Conservation (phyloP, 805 yeast genomes). For the Kluyveromyces aestuarii region DNA sequence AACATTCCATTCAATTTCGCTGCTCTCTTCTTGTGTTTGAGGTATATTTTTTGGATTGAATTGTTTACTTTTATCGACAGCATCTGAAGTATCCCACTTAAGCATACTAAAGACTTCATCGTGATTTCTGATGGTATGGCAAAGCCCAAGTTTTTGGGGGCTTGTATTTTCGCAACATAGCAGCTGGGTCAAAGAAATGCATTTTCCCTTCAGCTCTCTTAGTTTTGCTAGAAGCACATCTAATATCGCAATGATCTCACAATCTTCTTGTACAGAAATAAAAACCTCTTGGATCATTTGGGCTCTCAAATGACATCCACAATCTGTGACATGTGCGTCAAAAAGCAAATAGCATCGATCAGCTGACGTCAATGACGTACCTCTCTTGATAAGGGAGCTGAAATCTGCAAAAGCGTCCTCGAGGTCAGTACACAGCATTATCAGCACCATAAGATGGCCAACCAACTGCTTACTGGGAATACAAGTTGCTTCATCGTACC, state of each 20-base stretch:
- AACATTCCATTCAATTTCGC: not conserved
- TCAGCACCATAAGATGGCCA: not conserved
- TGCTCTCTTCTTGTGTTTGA: no score
- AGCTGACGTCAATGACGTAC: not conserved
- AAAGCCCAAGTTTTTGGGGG: not conserved
- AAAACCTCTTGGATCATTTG: not conserved
- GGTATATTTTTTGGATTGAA: no score
- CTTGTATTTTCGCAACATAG: not conserved
- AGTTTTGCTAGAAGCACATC: not conserved
- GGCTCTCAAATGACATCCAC: not conserved
- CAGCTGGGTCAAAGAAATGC: not conserved
- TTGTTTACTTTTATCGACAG: no score
- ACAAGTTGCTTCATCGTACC: not conserved
- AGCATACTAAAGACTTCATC: not conserved
- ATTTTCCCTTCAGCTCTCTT: not conserved
- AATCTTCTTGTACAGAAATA: not conserved
- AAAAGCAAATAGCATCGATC: not conserved
- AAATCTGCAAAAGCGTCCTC: not conserved
- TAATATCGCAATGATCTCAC: not conserved
- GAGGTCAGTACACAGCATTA: not conserved
- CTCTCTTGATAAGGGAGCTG: not conserved
- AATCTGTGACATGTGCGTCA: slow-evolving; percentile 1
- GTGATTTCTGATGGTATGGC: not conserved
- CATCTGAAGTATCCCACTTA: not conserved
- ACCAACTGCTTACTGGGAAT: not conserved